Percentiles rank a stretch among this genome's conserved stretches.
These are phyloP conservation scores for Metschnikowia lachancei DNA, from an alignment of 805 yeast species.

Conservation along the genomic window DNA sequence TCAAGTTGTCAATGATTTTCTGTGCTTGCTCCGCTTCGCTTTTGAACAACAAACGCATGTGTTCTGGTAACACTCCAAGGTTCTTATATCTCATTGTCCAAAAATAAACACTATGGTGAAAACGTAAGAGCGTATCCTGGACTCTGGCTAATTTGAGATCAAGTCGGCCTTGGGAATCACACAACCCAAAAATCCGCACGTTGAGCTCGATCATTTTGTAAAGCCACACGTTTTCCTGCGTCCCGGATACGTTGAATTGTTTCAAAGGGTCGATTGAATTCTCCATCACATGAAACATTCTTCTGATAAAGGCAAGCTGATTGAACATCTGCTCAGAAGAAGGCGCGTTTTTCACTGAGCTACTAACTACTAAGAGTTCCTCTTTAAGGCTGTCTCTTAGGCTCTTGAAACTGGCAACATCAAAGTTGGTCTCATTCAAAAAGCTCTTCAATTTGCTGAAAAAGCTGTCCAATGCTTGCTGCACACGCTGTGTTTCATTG, in stretches of 20 bases:
- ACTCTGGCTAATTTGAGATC: not conserved
- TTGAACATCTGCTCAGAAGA: not conserved
- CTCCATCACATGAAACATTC: not conserved
- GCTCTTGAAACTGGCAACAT: not conserved
- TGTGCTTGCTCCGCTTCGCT: not conserved
- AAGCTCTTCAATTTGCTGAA: not conserved
- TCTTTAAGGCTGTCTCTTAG: not conserved
- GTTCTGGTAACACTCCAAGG: not conserved
- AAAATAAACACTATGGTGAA: conserved; percentile 1
- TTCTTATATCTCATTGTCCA: not conserved
- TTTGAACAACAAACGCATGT: not conserved
- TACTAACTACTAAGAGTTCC: too few species aligned
- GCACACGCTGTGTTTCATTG: too few species aligned
- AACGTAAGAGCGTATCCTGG: conserved; percentile 1
- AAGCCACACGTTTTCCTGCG: not conserved
- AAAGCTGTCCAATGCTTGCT: too few species aligned
- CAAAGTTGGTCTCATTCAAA: not conserved
- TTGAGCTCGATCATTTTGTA: conserved; percentile 5
- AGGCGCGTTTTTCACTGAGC: too few species aligned
- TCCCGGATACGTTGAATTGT: not conserved
- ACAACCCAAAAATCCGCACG: not conserved
- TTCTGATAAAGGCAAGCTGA: not conserved
- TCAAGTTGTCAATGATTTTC: too few species aligned
- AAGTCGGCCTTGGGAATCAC: not conserved
- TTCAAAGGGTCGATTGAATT: not conserved